These are phyloP conservation scores for Nigrograna mackinnonii DNA, from an alignment of 2,329 filamentous ascomycete genomes.

Conservation along the genomic window DNA sequence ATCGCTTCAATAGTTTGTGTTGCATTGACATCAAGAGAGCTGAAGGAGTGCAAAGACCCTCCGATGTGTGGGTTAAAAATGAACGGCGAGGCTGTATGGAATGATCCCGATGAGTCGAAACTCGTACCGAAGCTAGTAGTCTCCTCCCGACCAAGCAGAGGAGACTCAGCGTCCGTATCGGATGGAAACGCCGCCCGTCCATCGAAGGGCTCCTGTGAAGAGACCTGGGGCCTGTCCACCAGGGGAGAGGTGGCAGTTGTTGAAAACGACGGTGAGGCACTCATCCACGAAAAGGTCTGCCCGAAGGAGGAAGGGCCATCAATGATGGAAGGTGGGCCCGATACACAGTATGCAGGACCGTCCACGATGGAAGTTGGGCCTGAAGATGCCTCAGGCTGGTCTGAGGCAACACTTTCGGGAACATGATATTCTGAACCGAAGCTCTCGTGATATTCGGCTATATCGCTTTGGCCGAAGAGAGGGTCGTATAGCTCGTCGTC, in stretches of 20 bases:
- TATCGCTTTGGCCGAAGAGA: constrained; percentile 26
- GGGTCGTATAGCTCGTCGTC: constrained; percentile 31
- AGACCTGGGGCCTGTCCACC: constrained; percentile 18
- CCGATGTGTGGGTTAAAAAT: constrained; percentile 32
- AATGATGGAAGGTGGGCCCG: constrained; percentile 29
- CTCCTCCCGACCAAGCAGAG: constrained; percentile 25
- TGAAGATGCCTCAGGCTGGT: constrained; percentile 25
- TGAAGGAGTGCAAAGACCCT: constrained; percentile 32
- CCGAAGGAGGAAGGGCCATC: constrained; percentile 27
- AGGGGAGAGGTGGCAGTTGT: constrained; percentile 31
- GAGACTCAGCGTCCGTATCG: constrained; percentile 16
- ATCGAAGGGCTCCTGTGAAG: constrained; percentile 24
- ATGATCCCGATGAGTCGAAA: constrained; percentile 16
- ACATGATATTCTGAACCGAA: constrained; percentile 16
- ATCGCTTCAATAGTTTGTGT: constrained; percentile 37
- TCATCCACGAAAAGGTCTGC: constrained; percentile 22
- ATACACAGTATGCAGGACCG: constrained; percentile 25
- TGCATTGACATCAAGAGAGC: constrained; percentile 26
- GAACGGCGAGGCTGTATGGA: constrained; percentile 20
- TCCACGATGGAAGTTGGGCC: constrained; percentile 28
- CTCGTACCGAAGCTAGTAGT: constrained; percentile 17
- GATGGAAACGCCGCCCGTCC: constrained; percentile 17
- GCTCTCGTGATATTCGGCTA: constrained; percentile 6
- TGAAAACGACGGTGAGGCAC: constrained; percentile 26
- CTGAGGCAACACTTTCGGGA: constrained; percentile 24